These are phyloP conservation scores for Golubevia sp. DNA, from an alignment of 1,284 basidiomycete genomes.

Conservation along the genomic window DNA sequence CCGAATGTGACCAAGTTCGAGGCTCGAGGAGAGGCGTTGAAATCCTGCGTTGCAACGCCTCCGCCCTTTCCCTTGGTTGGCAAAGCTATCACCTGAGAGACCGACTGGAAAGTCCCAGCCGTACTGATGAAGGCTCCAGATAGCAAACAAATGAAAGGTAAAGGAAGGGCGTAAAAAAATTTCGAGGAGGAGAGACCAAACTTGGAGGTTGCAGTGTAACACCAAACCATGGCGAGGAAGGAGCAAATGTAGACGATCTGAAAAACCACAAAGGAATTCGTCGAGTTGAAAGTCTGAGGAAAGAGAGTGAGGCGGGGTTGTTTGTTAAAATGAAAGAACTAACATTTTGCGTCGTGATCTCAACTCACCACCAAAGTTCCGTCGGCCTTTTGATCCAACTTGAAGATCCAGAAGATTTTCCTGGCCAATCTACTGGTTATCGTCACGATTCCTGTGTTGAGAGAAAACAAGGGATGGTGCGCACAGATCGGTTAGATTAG, in stretches of 20 bases:
- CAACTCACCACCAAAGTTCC: no score
- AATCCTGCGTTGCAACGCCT: not conserved
- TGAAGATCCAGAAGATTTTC: no score
- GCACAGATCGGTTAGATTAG: no score
- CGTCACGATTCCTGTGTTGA: not conserved
- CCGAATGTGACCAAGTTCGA: not conserved
- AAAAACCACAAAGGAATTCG: no score
- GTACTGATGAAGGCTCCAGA: not conserved
- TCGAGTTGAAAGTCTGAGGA: no score
- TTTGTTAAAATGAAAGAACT: no score
- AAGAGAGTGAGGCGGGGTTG: no score
- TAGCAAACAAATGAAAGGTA: not conserved
- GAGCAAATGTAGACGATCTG: no score
- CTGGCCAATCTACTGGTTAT: no score
- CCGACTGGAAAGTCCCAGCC: not conserved
- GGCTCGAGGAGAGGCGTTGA: not conserved
- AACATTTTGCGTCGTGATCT: no score
- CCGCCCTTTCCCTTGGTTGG: not conserved
- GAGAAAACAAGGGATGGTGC: not conserved
- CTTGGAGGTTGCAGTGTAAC: not conserved
- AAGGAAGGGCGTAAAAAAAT: not conserved
- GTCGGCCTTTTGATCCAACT: no score
- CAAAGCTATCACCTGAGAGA: not conserved
- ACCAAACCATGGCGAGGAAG: not conserved
- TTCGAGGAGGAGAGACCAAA: not conserved